Evolutionary conservation across 768 basidiomycete genomes (phyloP).

Genomic region (Termitomyces sp.): DNA sequence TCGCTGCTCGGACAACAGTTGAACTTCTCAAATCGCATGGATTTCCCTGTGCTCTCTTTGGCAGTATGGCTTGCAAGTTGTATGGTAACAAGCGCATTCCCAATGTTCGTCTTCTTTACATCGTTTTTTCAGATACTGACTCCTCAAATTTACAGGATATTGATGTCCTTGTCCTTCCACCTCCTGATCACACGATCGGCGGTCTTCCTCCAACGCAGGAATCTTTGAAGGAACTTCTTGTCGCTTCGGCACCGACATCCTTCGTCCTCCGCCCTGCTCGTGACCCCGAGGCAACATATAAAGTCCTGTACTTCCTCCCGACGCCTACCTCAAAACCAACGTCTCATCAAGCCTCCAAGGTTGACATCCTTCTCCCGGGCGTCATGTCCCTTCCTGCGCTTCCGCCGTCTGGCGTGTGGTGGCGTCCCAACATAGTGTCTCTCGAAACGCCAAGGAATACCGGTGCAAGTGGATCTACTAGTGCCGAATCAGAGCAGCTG

Average conservation of each 20-base stretch:
- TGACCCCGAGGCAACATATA: constrained; percentile 13
- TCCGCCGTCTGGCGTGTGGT: background rate
- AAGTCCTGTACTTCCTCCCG: constrained; percentile 14
- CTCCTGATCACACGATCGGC: background rate
- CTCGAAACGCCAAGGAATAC: background rate
- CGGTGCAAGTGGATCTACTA: background rate
- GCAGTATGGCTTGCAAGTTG: constrained; percentile 16
- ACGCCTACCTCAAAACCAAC: constrained; percentile 10
- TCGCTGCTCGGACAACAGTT: constrained; percentile 10
- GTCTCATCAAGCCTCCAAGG: constrained; percentile 1
- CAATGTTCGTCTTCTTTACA: constrained; percentile 2
- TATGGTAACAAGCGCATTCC: constrained; percentile 14
- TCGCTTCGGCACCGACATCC: constrained; percentile 1
- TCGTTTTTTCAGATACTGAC: background rate
- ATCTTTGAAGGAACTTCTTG: constrained; percentile 11
- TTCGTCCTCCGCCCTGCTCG: constrained; percentile 7
- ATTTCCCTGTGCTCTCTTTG: constrained; percentile 12
- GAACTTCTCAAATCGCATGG: constrained; percentile 7
- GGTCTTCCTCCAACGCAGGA: constrained; percentile 9
- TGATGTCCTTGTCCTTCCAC: constrained; percentile 14
- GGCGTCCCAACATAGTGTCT: background rate
- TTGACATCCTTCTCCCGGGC: constrained; percentile 16
- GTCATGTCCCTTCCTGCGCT: constrained; percentile 16
- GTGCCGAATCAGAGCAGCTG: background rate
- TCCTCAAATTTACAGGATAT: constrained; percentile 7